Base-by-base conservation (phyloP, 768 basidiomycete genomes). In the Mycena venus region DNA sequence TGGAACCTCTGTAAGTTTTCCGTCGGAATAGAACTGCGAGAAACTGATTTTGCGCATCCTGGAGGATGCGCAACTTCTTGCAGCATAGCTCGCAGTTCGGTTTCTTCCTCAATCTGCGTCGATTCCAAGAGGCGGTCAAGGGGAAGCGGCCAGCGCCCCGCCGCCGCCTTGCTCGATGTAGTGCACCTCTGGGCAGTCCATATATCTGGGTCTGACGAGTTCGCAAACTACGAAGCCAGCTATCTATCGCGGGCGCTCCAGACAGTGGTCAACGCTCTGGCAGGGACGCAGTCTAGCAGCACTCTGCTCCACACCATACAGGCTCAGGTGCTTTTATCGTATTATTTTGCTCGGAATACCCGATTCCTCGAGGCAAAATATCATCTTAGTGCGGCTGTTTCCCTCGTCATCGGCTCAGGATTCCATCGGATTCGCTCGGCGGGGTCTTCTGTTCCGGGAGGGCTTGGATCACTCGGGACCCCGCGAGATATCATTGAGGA, bases 61-160 rank as follows among this genome's bases (percentile, higher is more conserved):
- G 1, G 3, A 79, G 79, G 3, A 63, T 77, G 14, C 67, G 60
- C 47, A 73, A 72, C 32, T 78, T 49, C n/a, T 23, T 49, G n/a
- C n/a, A n/a, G n/a, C n/a, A n/a, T n/a, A n/a, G n/a, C n/a, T n/a
- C n/a, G n/a, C n/a, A n/a, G n/a, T 49, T 49, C 23, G 47, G 47
- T 10, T 49, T 49, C n/a, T 49, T 49, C n/a, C 47, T 49, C 23
- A 49, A 49, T 49, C n/a, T 49, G 1, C 47, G 8, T 23, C n/a
- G 25, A 23, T 49, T 49, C 21, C 47, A 23, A 25, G 47, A 49
- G 25, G 21, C 47, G 23, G n/a, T 10, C 25, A 49, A 23, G 47
- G 47, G 47, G 44, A 25, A 8, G 47, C 25, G 47, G 47, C 7
- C 47, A 49, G 47, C 47, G 47, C 10, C n/a, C 23, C 14, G 47